Base-by-base conservation (phyloP, 129 eudicot species). In the Chrysanthemum seticuspe region DNA sequence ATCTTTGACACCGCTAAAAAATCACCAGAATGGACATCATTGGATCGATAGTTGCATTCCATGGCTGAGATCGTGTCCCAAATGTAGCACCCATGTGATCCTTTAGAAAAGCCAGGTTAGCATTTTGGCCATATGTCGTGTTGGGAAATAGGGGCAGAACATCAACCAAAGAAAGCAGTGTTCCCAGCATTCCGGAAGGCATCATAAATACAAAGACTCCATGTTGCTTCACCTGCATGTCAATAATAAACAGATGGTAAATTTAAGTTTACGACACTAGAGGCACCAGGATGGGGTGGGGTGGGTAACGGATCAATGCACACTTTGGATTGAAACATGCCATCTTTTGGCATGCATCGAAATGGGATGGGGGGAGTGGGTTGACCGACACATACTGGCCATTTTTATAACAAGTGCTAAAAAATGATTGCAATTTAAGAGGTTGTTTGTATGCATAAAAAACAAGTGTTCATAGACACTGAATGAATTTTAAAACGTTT, bases 161-260 rank as follows among this genome's bases (percentile, higher is more conserved):
- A 74, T 95, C 99, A 72, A 95, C 96, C 78, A 95, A 70, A 49
- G 99, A 95, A 63, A 87, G 85, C 74, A 91, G 64, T 21, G 97
- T 95, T 74, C 99, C 99, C 73, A 91, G 81, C 99, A 95, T 95
- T 83, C 99, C 99, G 2, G 99, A 95, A 59, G 99, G 99, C 99
- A 95, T 95, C 27, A 95, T 90, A 76, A 19, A 19, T 19, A 90
- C 97, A 49, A 97, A 91, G 62, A 95, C 78, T 13, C 99, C 99
- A 55, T 95, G 99, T 74, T 95, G 96, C 76, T 86, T 95, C 73
- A 95, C 96, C 98, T 94, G 87, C 71, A 62, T 81, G 73, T 47
- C 55, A 56, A 49, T 73, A 71, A 64, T 15, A 53, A 19, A 29
- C 10, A 61, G 23, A 66, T 36, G 6, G 76, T 84, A 55, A 74